Evolutionary conservation across 805 yeast genomes (phyloP).

Genomic region (Ogataea naganishii): DNA sequence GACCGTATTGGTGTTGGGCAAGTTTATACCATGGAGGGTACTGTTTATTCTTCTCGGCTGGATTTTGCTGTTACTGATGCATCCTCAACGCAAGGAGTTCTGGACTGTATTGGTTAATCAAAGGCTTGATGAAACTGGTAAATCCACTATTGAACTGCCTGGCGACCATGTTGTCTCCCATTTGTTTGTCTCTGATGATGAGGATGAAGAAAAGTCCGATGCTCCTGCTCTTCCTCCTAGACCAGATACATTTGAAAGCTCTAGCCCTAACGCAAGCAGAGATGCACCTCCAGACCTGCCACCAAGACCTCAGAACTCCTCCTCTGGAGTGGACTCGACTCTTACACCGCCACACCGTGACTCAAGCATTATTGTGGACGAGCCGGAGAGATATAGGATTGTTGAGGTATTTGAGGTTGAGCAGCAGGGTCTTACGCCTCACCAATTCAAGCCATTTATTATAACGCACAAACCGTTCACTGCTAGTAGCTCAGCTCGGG

Average conservation of each 20-base stretch:
- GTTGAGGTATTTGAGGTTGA: slow-evolving; percentile 78
- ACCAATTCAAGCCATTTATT: slow-evolving; percentile 52
- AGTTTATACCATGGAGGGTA: slow-evolving; percentile 56
- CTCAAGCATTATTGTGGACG: slow-evolving; percentile 66
- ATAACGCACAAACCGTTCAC: slow-evolving; percentile 53
- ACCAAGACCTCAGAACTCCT: too few species aligned
- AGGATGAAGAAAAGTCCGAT: too few species aligned
- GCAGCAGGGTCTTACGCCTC: slow-evolving; percentile 49
- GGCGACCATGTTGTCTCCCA: too few species aligned
- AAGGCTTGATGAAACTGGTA: slow-evolving; percentile 14
- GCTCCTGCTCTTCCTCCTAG: too few species aligned
- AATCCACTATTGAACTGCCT: slow-evolving; percentile 14
- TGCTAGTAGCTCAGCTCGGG: slow-evolving; percentile 32
- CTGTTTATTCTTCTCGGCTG: slow-evolving; percentile 53
- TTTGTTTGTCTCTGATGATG: too few species aligned
- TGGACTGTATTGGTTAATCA: slow-evolving; percentile 22
- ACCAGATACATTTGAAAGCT: too few species aligned
- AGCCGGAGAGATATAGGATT: slow-evolving; percentile 45
- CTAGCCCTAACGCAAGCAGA: too few species aligned
- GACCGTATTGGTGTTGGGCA: slow-evolving; percentile 32
- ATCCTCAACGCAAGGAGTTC: slow-evolving; percentile 40
- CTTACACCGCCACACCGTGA: too few species aligned
- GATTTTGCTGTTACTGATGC: slow-evolving; percentile 41
- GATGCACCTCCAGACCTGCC: too few species aligned
- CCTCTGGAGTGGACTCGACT: too few species aligned